A percentile compares a stretch with the other conserved stretches of the same genome.
Evolutionary conservation across 306 rosid species (phyloP).

Genomic region (Gastrolobium villosum): DNA sequence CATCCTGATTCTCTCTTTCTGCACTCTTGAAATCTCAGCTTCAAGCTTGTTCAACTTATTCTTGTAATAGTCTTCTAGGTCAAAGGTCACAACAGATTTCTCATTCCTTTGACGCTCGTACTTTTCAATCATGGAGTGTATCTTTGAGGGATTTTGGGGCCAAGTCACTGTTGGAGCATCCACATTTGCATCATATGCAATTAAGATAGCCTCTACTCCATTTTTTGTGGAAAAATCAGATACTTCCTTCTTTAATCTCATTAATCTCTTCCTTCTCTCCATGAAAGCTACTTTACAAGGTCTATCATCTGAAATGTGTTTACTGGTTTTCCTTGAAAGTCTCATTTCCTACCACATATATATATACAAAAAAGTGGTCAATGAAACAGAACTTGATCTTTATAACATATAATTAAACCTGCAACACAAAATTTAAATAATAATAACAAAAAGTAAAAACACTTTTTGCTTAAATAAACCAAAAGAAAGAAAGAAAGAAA

Average conservation of each 20-base stretch:
- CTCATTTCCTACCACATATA: constrained; percentile 21
- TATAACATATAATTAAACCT: too few relatives aligned
- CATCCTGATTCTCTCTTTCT: not conserved
- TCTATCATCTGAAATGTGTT: not conserved
- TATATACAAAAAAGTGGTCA: too few relatives aligned
- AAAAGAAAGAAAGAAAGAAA: too few relatives aligned
- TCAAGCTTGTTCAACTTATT: constrained; percentile 17
- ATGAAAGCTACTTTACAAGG: not conserved
- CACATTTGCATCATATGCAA: not conserved
- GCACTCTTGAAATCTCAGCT: constrained; percentile 15
- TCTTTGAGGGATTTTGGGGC: not conserved
- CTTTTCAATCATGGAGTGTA: not conserved
- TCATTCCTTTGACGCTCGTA: not conserved
- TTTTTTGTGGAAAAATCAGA: not conserved
- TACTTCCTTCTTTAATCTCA: not conserved
- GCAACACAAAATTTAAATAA: too few relatives aligned
- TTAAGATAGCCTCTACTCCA: not conserved
- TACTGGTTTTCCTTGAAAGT: not conserved
- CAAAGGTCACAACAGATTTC: not conserved
- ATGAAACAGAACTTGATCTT: too few relatives aligned
- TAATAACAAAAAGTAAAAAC: too few relatives aligned
- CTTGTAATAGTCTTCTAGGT: constrained; percentile 16
- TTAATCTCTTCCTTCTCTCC: constrained; percentile 32
- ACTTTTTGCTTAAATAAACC: too few relatives aligned
- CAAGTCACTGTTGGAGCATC: not conserved